Evolutionary conservation across 495 filamentous ascomycete genomes (phyloP).

Genomic region (Apiosordaria backusii): DNA sequence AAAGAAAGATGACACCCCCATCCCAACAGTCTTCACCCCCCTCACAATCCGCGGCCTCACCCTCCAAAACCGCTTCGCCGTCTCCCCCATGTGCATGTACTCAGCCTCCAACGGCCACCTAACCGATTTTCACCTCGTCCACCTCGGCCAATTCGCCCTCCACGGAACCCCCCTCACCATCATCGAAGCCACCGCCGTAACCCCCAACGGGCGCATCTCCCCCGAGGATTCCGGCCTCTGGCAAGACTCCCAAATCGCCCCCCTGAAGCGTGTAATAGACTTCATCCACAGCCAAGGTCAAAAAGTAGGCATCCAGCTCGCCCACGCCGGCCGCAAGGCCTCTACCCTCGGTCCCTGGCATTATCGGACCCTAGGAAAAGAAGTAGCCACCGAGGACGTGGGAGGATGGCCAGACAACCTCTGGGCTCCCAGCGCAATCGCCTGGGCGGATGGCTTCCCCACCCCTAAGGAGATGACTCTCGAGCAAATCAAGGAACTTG

Average conservation of each 20-base stretch:
- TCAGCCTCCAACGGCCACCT: constrained; percentile 62
- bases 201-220: constrained; percentile 65
- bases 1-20: constrained; percentile 30
- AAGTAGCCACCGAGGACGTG: constrained; percentile 47
- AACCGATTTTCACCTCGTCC: constrained; percentile 66
- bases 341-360: constrained; percentile 61
- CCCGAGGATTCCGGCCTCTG: constrained; percentile 68
- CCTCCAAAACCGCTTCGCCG: constrained; percentile 68
- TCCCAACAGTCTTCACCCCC: constrained; percentile 63
- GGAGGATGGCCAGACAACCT: constrained; percentile 69
- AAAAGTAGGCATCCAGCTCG: constrained; percentile 69
- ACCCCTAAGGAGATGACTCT: constrained; percentile 56
- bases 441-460: constrained; percentile 42
- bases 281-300: constrained; percentile 61
- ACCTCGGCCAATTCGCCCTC: constrained; percentile 58
- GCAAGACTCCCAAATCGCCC: constrained; percentile 65
- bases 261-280: constrained; percentile 58
- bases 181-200: constrained; percentile 66
- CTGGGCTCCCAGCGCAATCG: constrained; percentile 44
- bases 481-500: constrained; percentile 60
- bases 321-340: constrained; percentile 72
- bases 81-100: constrained; percentile 67
- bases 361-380: constrained; percentile 14
- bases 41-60: constrained; percentile 62
- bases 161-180: constrained; percentile 64